A percentile compares a stretch with the other conserved stretches of the same genome.
phyloP scores from a whole-genome alignment of 495 filamentous ascomycete genomes.

The Aspergillus carlsbadensis region DNA sequence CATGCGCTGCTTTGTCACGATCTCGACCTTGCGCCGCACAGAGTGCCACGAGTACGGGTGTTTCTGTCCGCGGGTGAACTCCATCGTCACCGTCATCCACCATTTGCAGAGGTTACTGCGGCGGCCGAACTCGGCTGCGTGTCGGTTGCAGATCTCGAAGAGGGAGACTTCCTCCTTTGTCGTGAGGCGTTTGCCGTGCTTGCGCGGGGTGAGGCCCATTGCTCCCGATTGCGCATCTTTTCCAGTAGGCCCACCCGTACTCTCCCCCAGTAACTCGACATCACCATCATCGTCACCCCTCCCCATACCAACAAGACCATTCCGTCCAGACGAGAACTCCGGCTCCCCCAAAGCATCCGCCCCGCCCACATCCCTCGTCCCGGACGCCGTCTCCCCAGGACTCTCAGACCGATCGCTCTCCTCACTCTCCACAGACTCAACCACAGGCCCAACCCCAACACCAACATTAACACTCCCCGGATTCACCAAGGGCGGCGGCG shows the following conservation, averaged over 20 bases:
- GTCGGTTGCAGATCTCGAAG: constrained; percentile 44
- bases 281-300: constrained; percentile 4
- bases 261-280: background rate
- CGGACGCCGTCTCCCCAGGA: constrained; percentile 8
- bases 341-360: constrained; percentile 18
- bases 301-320: background rate
- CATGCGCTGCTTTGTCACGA: constrained; percentile 45
- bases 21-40: constrained; percentile 46
- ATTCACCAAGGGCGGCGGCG: background rate
- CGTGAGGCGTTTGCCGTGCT: constrained; percentile 44
- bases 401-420: constrained; percentile 25
- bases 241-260: background rate
- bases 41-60: constrained; percentile 49
- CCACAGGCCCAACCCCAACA: background rate
- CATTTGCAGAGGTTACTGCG: constrained; percentile 50
- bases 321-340: constrained; percentile 13
- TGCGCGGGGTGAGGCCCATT: constrained; percentile 18
- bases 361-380: constrained; percentile 15
- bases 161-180: constrained; percentile 45
- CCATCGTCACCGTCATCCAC: constrained; percentile 43
- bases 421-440: constrained; percentile 16
- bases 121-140: constrained; percentile 39
- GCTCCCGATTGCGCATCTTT: background rate
- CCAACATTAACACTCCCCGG: background rate
- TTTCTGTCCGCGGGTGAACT: constrained; percentile 40